Evolutionary conservation across 768 basidiomycete genomes (phyloP).

Genomic region (Amyloporia xantha): DNA sequence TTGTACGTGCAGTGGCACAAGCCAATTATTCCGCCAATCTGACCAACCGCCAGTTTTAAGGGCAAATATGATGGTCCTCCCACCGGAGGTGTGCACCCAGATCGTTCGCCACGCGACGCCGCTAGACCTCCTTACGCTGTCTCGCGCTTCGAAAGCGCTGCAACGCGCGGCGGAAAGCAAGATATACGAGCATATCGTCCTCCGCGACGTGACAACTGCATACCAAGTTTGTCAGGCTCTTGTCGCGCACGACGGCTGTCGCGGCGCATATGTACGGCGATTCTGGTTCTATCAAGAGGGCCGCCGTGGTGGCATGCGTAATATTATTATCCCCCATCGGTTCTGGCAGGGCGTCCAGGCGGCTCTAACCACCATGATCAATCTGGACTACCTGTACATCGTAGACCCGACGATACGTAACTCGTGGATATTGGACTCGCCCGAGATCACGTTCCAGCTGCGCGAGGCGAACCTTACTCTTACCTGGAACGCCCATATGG

Average conservation of each 20-base stretch:
- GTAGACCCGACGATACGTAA: constrained; percentile 32
- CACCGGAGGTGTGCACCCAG: constrained; percentile 36
- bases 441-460: constrained; percentile 38
- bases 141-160: constrained; percentile 39
- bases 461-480: constrained; percentile 42
- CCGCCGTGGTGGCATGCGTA: constrained; percentile 21
- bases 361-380: constrained; percentile 37
- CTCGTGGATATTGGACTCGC: constrained; percentile 41
- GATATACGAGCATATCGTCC: constrained; percentile 38
- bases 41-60: too few species aligned
- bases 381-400: constrained; percentile 39
- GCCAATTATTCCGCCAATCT: too few species aligned
- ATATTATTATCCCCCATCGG: constrained; percentile 11
- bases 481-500: constrained; percentile 40
- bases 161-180: constrained; percentile 40
- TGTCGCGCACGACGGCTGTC: constrained; percentile 21
- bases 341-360: constrained; percentile 41
- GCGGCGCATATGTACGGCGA: constrained; percentile 36
- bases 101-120: constrained; percentile 32
- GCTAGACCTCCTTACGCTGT: constrained; percentile 37
- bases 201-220: constrained; percentile 30
- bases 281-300: constrained; percentile 36
- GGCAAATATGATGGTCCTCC: constrained; percentile 17
- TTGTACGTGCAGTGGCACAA: too few species aligned
- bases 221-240: constrained; percentile 36